Evolutionary conservation across 805 yeast species (phyloP), one percentile per base, ranked within the genome.

Genomic region (Hanseniaspora thailandica): DNA sequence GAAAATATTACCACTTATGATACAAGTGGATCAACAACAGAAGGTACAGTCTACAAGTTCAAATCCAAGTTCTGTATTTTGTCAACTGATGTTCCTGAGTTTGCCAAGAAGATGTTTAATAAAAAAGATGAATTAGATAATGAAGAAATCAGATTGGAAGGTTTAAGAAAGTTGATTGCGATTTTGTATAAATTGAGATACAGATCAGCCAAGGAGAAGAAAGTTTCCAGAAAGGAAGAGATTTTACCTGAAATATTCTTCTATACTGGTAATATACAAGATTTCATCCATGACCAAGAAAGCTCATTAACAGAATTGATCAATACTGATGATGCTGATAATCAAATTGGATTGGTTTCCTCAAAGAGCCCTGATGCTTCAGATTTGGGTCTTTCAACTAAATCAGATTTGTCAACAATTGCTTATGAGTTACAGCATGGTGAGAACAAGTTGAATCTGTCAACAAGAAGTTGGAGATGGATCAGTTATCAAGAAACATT

Each of bases 91-190:
- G 72, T 82, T 19, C 82, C 88, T 0, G 74, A 78, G 74, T 55
- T 68, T 57, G 67, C 71, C 2, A 60, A 63, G 57, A 62, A 71
- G 36, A 58, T 68, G 15, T 61, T 72, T 58, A 20, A 28, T 13
- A 64, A 72, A 34, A 69, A 67, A 62, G 96, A 86, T 59, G 73
- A 75, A 25, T 69, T 89, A 48, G 76, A 80, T 0, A 80, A 83
- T 2, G 98, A 90, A 63, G 97, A 90, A 66, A 76, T 84, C n/a
- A 70, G 95, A 54, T 75, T 90, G n/a, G 97, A 90, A 64, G 98
- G 97, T 0, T 69, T 90, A 20, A 71, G 90, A 44, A 78, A 80
- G 45, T 68, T 86, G 56, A 82, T 82, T 55, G 71, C 78, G 1
- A 66, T 77, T 28, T 76, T 88, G 13, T 81, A 82, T 57, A 74